phyloP scores from a whole-genome alignment of 1,139 yeast genomes.

The Pichia sp. region DNA sequence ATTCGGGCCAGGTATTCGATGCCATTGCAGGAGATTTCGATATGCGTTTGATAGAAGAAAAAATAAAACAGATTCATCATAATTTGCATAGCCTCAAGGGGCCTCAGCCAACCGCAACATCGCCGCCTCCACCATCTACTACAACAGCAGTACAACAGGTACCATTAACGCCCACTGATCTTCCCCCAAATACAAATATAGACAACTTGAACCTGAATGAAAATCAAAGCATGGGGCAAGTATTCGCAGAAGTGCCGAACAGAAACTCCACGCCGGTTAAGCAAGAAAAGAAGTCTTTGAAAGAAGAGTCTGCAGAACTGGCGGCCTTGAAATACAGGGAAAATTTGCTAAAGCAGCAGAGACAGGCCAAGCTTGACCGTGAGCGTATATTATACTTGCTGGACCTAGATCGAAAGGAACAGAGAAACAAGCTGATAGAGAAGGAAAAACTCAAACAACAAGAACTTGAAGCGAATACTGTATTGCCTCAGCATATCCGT shows the following conservation, averaged over 20 bases:
- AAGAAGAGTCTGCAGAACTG: conserved; percentile 38
- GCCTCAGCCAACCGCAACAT: background rate
- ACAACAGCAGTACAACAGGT: background rate
- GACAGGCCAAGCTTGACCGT: conserved; percentile 45
- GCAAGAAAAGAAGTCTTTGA: conserved; percentile 26
- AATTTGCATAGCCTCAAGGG: conserved; percentile 4
- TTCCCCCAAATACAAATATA: background rate
- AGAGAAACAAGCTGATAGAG: conserved; percentile 22
- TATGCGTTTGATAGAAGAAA: conserved; percentile 29
- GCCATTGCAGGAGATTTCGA: conserved; percentile 34
- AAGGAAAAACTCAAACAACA: conserved; percentile 1
- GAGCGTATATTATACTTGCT: conserved; percentile 49
- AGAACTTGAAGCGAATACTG: background rate
- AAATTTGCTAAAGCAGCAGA: conserved; percentile 36
- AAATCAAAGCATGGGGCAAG: background rate
- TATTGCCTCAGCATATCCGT: conserved; percentile 11
- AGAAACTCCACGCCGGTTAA: background rate
- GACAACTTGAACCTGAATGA: background rate
- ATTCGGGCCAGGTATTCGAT: conserved; percentile 43
- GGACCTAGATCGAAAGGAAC: conserved; percentile 49
- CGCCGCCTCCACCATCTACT: background rate
- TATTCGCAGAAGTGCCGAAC: background rate
- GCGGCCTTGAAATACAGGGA: conserved; percentile 40
- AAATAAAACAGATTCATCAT: conserved; percentile 26
- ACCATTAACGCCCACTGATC: background rate